Evolutionary conservation across 805 yeast genomes (phyloP).

Genomic region (Limtongia smithiae): DNA sequence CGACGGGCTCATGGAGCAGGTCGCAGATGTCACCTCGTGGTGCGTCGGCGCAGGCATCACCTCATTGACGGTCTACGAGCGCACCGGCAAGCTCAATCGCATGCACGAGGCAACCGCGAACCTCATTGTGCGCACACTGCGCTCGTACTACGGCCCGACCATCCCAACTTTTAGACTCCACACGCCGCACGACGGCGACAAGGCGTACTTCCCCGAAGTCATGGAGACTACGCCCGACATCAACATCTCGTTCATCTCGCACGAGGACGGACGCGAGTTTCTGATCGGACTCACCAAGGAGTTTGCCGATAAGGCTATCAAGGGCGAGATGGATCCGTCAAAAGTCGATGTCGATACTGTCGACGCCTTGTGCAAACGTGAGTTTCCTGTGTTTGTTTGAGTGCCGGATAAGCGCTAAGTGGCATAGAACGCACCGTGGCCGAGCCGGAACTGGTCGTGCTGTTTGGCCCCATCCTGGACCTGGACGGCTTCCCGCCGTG

Average conservation of each 20-base stretch:
- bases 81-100: conserved; percentile 19
- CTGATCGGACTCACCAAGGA: conserved; percentile 84
- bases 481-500: conserved; percentile 97
- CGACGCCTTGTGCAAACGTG: conserved; percentile 42
- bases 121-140: conserved; percentile 17
- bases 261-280: conserved; percentile 83
- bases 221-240: conserved; percentile 41
- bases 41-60: conserved; percentile 82
- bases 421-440: conserved; percentile 63
- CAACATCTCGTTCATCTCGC: conserved; percentile 62
- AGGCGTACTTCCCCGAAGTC: conserved; percentile 23
- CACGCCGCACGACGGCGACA: conserved; percentile 14
- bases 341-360: conserved; percentile 74
- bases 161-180: conserved; percentile 12
- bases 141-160: conserved; percentile 17
- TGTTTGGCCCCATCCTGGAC: conserved; percentile 83
- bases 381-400: conserved; percentile 39
- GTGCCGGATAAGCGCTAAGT: neutral
- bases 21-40: conserved; percentile 82
- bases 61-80: conserved; percentile 68
- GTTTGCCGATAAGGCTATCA: conserved; percentile 68
- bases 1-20: conserved; percentile 72
- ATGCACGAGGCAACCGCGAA: conserved; percentile 11
- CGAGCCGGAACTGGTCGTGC: conserved; percentile 87
- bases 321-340: conserved; percentile 54